Base-by-base conservation (phyloP, 306 rosid species). In the Fagus crenata region DNA sequence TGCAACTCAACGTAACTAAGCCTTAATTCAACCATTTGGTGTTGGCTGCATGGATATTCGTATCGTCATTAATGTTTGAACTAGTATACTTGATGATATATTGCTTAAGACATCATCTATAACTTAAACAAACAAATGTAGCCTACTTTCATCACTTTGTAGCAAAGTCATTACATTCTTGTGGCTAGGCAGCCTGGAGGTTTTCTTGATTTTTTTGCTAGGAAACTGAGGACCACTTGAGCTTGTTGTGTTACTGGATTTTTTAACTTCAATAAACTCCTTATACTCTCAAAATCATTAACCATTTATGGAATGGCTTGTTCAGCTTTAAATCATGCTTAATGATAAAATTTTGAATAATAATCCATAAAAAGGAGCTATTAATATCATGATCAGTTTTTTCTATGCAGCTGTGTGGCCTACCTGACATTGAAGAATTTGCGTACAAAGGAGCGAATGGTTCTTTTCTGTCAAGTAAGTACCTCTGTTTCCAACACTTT, bases 361-460 rank as follows among this genome's bases (percentile, higher is more conserved):
- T 22, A 22, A 22, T 22, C 28, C 28, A 22, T 22, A 41, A n/a
- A 79, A 77, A 79, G 22, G 41, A 71, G 4, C 53, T 67, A 37
- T 43, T 81, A 67, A 56, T 72, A 32, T 37, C 37, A 2, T 61
- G 63, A 58, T 74, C 40, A 49, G 5, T 46, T 75, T 82, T 54
- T 64, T 69, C 75, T 54, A 1, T 49, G 60, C 90, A 89, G 94
- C 78, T 75, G 5, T 17, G 75, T 54, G 74, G 58, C 35, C 74
- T 81, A 35, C 94, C 92, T 54, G 92, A 88, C 72, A 92, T 94
- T 76, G 91, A 86, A 78, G 98, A 87, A 46, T 87, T 83, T 70
- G 86, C 92, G 2, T 85, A 77, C 84, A 72, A 69, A 74, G 77
- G 79, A 79, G 72, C 55, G 74, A 75, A 64, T 17, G 86, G 77